phyloP scores from a whole-genome alignment of 2,329 filamentous ascomycete species.

The Aspergillus carbonarius region DNA sequence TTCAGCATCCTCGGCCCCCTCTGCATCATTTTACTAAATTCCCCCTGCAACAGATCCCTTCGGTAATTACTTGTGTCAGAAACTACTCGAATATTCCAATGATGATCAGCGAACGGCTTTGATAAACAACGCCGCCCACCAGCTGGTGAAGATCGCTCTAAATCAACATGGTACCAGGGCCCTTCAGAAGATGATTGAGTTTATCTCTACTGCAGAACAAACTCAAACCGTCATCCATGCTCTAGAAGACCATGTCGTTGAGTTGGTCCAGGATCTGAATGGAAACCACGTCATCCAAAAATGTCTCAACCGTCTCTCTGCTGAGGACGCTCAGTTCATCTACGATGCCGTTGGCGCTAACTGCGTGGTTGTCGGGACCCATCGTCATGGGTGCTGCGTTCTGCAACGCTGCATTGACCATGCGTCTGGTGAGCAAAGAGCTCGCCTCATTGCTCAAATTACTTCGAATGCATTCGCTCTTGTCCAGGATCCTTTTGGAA shows the following conservation, averaged over 20 bases:
- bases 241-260: constrained; percentile 79
- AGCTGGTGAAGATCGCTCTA: constrained; percentile 88
- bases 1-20: constrained; percentile 1
- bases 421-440: constrained; percentile 84
- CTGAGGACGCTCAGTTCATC: constrained; percentile 88
- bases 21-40: constrained; percentile 20
- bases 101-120: constrained; percentile 91
- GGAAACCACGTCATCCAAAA: constrained; percentile 99
- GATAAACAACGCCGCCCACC: constrained; percentile 82
- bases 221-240: constrained; percentile 84
- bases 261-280: constrained; percentile 94
- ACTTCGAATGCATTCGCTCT: constrained; percentile 83
- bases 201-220: constrained; percentile 81
- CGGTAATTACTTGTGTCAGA: constrained; percentile 98
- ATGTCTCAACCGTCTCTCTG: constrained; percentile 89
- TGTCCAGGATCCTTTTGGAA: constrained; percentile 95
- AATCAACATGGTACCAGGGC: constrained; percentile 97
- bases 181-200: constrained; percentile 99
- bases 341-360: constrained; percentile 88
- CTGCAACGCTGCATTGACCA: constrained; percentile 98
- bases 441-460: constrained; percentile 80
- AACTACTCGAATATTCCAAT: constrained; percentile 91
- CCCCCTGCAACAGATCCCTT: constrained; percentile 68
- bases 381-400: constrained; percentile 96
- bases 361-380: constrained; percentile 89